A percentile compares a stretch with the other conserved stretches of the same genome.
phyloP scores from a whole-genome alignment of 148 eudicot genomes.

The Polygonum aviculare region DNA sequence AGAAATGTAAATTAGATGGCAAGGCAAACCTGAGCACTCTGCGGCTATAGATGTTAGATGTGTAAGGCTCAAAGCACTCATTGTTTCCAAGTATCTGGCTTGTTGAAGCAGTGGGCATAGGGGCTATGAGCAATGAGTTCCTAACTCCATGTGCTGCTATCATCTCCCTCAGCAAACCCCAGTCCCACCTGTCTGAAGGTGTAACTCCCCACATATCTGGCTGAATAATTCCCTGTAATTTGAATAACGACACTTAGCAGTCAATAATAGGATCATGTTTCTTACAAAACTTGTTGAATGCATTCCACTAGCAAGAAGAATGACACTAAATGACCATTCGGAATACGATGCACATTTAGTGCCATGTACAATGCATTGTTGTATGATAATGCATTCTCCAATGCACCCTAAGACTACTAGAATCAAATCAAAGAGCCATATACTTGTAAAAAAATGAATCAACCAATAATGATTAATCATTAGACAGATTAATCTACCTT shows the following conservation, averaged over 20 bases:
- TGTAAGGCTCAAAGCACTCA: constrained; percentile 97
- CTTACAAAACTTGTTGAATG: not conserved
- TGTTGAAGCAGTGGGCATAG: constrained; percentile 99
- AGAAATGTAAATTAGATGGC: not conserved
- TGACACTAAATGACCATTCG: not conserved
- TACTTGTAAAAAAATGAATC: not conserved
- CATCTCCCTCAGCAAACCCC: constrained; percentile 61
- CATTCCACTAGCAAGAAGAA: not conserved
- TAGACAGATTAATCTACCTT: constrained; percentile 34
- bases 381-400: no score
- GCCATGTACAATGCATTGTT: no score
- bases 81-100: constrained; percentile 98
- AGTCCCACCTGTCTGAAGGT: constrained; percentile 85
- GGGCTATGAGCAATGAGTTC: constrained; percentile 93
- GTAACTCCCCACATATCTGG: constrained; percentile 97
- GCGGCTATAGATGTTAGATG: constrained; percentile 88
- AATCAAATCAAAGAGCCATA: not conserved
- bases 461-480: not conserved
- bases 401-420: not conserved
- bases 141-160: constrained; percentile 70
- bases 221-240: constrained; percentile 72
- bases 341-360: no score
- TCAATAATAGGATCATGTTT: not conserved
- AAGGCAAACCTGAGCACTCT: constrained; percentile 71
- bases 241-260: not conserved